Evolutionary conservation across 2,329 filamentous ascomycete species (phyloP).

Genomic region (Cadophora sp.): DNA sequence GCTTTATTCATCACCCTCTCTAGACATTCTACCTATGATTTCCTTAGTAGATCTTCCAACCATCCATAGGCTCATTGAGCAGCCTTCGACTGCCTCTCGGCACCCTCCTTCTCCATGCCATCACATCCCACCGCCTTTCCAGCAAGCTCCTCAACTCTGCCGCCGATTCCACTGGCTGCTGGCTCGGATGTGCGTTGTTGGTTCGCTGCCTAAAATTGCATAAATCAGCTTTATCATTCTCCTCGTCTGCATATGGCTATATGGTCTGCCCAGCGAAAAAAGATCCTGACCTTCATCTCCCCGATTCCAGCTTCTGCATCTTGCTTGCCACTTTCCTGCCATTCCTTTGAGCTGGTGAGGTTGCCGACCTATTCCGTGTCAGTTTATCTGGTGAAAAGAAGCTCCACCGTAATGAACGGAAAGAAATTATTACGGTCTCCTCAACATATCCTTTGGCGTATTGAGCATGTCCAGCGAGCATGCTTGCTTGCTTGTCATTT

Average conservation of each 20-base stretch:
- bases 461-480: conserved; percentile 68
- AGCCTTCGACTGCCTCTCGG: conserved; percentile 50
- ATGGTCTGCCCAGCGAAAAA: neutral
- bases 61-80: neutral
- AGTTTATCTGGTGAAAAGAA: neutral
- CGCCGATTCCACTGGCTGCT: conserved; percentile 44
- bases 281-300: conserved; percentile 54
- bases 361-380: conserved; percentile 50
- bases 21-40: too few relatives aligned
- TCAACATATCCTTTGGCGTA: conserved; percentile 73
- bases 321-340: conserved; percentile 68
- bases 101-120: conserved; percentile 71
- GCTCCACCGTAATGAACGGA: neutral
- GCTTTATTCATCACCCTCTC: too few relatives aligned
- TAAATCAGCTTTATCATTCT: neutral
- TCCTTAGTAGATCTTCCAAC: too few relatives aligned
- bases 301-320: conserved; percentile 68
- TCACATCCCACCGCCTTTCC: conserved; percentile 70
- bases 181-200: conserved; percentile 27
- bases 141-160: conserved; percentile 68
- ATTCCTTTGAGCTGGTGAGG: conserved; percentile 66
- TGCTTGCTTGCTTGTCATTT: conserved; percentile 54
- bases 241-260: neutral
- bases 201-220: conserved; percentile 12
- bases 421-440: conserved; percentile 45